A percentile compares a stretch with the other conserved stretches of the same genome.
phyloP scores from a whole-genome alignment of 2,329 filamentous ascomycete species.

The Keithomyces neogunnii region DNA sequence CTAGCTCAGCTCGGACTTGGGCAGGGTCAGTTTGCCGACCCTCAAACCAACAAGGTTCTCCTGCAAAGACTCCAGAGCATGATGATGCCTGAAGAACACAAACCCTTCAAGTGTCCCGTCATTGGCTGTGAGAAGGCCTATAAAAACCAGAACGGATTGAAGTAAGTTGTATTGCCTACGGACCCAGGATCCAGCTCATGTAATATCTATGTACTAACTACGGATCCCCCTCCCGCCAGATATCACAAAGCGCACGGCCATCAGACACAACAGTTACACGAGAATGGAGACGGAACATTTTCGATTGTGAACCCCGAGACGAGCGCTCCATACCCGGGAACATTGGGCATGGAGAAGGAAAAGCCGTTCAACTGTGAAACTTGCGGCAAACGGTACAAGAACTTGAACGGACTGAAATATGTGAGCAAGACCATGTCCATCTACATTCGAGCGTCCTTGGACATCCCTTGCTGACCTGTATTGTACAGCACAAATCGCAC shows the following conservation, averaged over 20 bases:
- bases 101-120: slow-evolving; percentile 95
- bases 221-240: slow-evolving; percentile 23
- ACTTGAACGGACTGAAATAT: slow-evolving; percentile 96
- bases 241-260: slow-evolving; percentile 80
- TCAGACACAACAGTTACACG: slow-evolving; percentile 91
- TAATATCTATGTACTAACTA: no score
- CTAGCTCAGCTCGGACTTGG: slow-evolving; percentile 67
- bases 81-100: slow-evolving; percentile 79
- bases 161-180: slow-evolving; percentile 48
- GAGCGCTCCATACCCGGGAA: slow-evolving; percentile 87
- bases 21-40: slow-evolving; percentile 68
- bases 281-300: slow-evolving; percentile 94
- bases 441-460: background rate
- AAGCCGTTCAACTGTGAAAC: slow-evolving; percentile 97
- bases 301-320: slow-evolving; percentile 97
- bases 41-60: slow-evolving; percentile 57
- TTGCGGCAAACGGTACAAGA: slow-evolving; percentile 98
- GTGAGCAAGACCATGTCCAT: slow-evolving; percentile 31
- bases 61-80: slow-evolving; percentile 51
- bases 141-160: slow-evolving; percentile 98
- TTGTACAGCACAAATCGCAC: slow-evolving; percentile 60
- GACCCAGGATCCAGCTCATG: no score
- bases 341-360: slow-evolving; percentile 99
- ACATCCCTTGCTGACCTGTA: slow-evolving; percentile 20
- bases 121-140: slow-evolving; percentile 99